Evolutionary conservation across 2,329 filamentous ascomycete species (phyloP).

Genomic region (Sporothrix curviconia): DNA sequence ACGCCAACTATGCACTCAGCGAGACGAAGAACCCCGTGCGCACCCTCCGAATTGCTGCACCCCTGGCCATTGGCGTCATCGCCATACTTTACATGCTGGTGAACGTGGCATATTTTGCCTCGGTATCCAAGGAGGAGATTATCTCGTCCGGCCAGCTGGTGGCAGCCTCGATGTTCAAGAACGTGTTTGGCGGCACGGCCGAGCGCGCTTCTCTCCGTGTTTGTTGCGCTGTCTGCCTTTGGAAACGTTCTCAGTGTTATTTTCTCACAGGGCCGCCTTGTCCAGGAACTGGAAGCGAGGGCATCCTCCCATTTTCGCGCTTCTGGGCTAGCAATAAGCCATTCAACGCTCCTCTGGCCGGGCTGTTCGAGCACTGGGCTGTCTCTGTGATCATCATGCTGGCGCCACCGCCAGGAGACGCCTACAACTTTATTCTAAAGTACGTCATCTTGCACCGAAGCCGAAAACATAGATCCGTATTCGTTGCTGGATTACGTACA

Average conservation of each 20-base stretch:
- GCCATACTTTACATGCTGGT: constrained; percentile 59
- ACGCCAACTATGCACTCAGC: constrained; percentile 59
- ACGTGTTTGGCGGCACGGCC: constrained; percentile 47
- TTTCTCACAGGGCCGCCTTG: constrained; percentile 60
- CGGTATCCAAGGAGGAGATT: constrained; percentile 48
- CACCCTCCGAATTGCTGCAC: constrained; percentile 60
- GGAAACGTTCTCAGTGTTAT: constrained; percentile 63
- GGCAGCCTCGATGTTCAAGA: constrained; percentile 49
- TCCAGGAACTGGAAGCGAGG: constrained; percentile 59
- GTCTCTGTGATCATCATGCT: constrained; percentile 60
- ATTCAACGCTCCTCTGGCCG: constrained; percentile 55
- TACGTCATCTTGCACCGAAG: constrained; percentile 26
- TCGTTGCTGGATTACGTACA: background rate
- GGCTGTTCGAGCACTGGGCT: constrained; percentile 57
- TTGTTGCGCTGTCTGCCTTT: constrained; percentile 61
- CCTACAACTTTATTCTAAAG: constrained; percentile 58
- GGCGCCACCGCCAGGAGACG: constrained; percentile 60
- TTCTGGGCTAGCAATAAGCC: constrained; percentile 60
- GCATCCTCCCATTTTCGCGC: constrained; percentile 55
- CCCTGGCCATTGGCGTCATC: constrained; percentile 51
- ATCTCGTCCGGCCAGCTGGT: constrained; percentile 44
- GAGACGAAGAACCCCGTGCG: constrained; percentile 60
- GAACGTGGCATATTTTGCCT: constrained; percentile 62
- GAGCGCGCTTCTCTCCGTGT: constrained; percentile 56
- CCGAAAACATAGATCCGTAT: no score